phyloP scores from a whole-genome alignment of 2,329 filamentous ascomycete species.

The Epichloe festucae region DNA sequence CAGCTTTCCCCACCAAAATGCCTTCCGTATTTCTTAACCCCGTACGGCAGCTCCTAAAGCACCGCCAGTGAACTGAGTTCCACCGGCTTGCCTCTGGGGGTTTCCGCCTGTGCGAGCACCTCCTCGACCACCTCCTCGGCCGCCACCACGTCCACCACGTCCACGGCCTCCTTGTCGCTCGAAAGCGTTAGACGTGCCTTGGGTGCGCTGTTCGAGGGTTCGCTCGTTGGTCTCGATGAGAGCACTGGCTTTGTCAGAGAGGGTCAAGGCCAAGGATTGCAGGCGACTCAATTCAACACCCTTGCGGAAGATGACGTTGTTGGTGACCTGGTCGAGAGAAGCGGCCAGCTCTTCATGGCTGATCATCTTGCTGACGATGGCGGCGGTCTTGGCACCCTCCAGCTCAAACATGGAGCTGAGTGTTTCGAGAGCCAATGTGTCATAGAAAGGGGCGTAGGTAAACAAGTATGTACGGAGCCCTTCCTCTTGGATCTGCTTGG shows the following conservation, averaged over 20 bases:
- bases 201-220: constrained; percentile 90
- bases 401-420: constrained; percentile 94
- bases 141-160: constrained; percentile 51
- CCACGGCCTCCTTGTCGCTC: constrained; percentile 78
- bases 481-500: constrained; percentile 97
- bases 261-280: constrained; percentile 84
- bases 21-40: constrained; percentile 27
- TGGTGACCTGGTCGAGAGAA: constrained; percentile 93
- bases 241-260: constrained; percentile 90
- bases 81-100: constrained; percentile 53
- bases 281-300: constrained; percentile 93
- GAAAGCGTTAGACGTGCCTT: constrained; percentile 90
- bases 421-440: constrained; percentile 78
- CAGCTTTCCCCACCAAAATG: neutral
- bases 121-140: constrained; percentile 47
- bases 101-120: constrained; percentile 46
- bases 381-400: constrained; percentile 77
- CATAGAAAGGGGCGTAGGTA: constrained; percentile 98
- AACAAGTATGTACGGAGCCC: constrained; percentile 96
- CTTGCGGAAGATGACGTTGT: constrained; percentile 97
- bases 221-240: constrained; percentile 97
- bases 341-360: constrained; percentile 96
- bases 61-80: constrained; percentile 71
- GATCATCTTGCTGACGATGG: constrained; percentile 98
- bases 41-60: constrained; percentile 58